Evolutionary conservation across 2,329 filamentous ascomycete species (phyloP), one percentile per base, ranked within the genome.

Genomic region (Colletotrichum limetticola): DNA sequence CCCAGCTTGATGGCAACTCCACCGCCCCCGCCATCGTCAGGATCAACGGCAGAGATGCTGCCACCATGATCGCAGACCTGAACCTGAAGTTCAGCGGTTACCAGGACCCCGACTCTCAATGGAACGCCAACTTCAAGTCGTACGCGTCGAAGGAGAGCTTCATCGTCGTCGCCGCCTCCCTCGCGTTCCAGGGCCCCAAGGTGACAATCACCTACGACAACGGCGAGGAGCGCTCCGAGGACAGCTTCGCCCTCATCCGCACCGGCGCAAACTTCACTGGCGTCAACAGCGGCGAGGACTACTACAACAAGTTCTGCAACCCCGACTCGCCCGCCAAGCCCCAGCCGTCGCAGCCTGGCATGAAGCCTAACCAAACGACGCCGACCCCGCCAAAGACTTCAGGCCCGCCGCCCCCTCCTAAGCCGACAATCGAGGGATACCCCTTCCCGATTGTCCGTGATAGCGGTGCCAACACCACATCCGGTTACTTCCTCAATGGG

Each of bases 21-120:
- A 57, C 72, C 3, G 58, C 60, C 30, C 88, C 87, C 1, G 83
- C 87, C 1, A 83, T 92, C 42, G 80, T 81, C 1, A 79, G 85
- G 71, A 91, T 92, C 78, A 89, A 92, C 76, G 90, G 87, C n/a
- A 79, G 86, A 57, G 83, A 90, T 56, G 88, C 86, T 3, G 83
- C 84, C 6, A 82, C 83, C 1, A 88, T 84, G 72, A 81, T 91
- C 22, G 81, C 86, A 55, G 82, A 86, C 2, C 85, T 84, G 78
- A 83, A 85, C 11, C 80, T 85, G 62, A 82, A 81, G 42, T 79
- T 79, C 65, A 86, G 87, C 68, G 82, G 79, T 32, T 83, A 86
- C 35, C 89, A 91, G 74, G 89, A 91, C 74, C 83, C 83, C 1
- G 89, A 91, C 80, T 89, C 89, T 30, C 82, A 90, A 73, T 91